Conservation (phyloP, 2,329 filamentous ascomycete species). For the Talaromyces sp. region DNA sequence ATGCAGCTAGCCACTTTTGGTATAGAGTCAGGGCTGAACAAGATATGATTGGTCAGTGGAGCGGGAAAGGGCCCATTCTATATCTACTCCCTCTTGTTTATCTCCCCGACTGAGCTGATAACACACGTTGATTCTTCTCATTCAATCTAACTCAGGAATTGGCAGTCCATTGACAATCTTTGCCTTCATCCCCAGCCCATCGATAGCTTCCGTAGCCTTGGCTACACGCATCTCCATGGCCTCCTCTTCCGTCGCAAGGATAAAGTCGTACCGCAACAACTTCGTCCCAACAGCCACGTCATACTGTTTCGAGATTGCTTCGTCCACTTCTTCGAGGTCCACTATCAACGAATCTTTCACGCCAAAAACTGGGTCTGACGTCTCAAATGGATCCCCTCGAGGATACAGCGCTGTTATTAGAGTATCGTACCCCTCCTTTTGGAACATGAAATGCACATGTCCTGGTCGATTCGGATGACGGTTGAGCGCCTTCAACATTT, state of each 20-base stretch:
- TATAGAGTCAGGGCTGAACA: background rate
- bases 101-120: background rate
- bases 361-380: constrained; percentile 81
- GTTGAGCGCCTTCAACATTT: constrained; percentile 60
- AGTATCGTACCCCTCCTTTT: constrained; percentile 72
- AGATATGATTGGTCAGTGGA: background rate
- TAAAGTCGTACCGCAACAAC: constrained; percentile 70
- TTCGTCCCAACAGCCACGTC: constrained; percentile 61
- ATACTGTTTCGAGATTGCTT: constrained; percentile 58
- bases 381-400: constrained; percentile 74
- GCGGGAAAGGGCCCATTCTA: background rate
- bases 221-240: constrained; percentile 63
- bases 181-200: constrained; percentile 63
- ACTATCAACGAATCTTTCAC: constrained; percentile 78
- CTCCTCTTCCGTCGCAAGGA: constrained; percentile 69
- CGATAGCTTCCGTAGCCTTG: constrained; percentile 65
- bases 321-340: constrained; percentile 52
- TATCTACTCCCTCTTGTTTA: background rate
- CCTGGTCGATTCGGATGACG: constrained; percentile 74
- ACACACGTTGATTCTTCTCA: background rate
- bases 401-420: constrained; percentile 79
- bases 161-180: constrained; percentile 73
- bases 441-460: constrained; percentile 81
- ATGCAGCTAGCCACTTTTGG: background rate
- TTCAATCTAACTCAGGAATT: constrained; percentile 63